Evolutionary conservation across 2,329 filamentous ascomycete species (phyloP), one percentile per base, ranked within the genome.

Genomic region (Alternaria ethzedia): DNA sequence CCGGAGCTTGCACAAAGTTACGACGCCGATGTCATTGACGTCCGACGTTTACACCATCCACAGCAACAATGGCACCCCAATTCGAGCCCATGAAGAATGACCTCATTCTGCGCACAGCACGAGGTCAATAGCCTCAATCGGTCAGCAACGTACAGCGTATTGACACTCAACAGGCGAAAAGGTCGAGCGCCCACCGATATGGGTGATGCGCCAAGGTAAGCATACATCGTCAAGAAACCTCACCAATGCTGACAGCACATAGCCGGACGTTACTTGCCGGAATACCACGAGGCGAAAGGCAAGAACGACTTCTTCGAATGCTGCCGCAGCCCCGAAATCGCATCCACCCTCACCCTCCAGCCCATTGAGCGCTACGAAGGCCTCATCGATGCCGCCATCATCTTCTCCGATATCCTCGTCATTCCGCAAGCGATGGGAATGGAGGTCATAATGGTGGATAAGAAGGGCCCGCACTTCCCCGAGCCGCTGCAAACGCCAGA

Each of bases 361-460:
- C 96, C 96, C 57, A 90, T 99, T 75, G 94, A 97, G 73, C 93
- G 96, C 57, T 99, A 90, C 78, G 90, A 87, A 45, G 94, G 94
- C 46, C 90, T 99, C 65, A 89, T 99, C 72, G 96, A 99, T 81
- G 95, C 94, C 26, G 94, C 96, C 64, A 99, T 99, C 76, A 99
- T 99, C 81, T 99, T 99, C 86, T 97, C 93, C 60, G 96, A 99
- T 79, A 99, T 99, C 70, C 88, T 99, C 41, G 96, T 99, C 49
- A 94, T 99, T 67, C 96, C 96, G 0, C 96, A 99, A 83, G 96
- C 96, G 30, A 92, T 99, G 89, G 96, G 96, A 1, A 99, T 99
- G 96, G 86, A 87, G n/a, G 96, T 99, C 26, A 92, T 98, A 80
- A 99, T 99, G 96, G 86, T 98, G 11, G 94, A 97, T 80, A 96